Base-by-base conservation (phyloP, 352 stramenopile species). In the Globisporangium cylindrosporum region DNA sequence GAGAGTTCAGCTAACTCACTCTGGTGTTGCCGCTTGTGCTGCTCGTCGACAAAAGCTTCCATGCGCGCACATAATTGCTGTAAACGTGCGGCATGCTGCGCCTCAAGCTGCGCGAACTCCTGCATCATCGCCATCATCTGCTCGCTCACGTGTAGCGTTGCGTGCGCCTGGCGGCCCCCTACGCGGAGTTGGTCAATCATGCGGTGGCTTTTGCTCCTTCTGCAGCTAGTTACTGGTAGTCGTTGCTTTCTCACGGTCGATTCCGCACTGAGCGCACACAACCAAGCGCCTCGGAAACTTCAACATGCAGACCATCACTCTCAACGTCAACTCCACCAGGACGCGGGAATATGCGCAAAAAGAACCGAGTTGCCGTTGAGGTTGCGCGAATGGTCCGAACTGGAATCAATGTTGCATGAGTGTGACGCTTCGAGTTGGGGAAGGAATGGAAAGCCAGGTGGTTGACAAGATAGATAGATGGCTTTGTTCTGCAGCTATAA, bases 41-140 rank as follows among this genome's bases (percentile, higher is more conserved):
- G 7, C 32, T 32, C 29, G 24, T 36, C 27, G 18, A 49, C 34
- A 18, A 53, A 20, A 3, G 6, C n/a, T 6, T 62, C 32, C 57
- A 53, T 53, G 20, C 57, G 20, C 12, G 9, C 20, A 62, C 34
- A 62, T 8, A 62, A 15, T 53, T 48, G 34, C 57, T 62, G 41
- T 22, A 49, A 49, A 18, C 41, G 5, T 18, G 4, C 15, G 2
- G 34, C 34, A 62, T 62, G 57, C 57, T 62, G 57, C n/a, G 14
- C 20, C 25, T 46, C 57, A 38, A 79, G 73, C 56, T 60, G 38
- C 61, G 61, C 41, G 67, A 74, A 79, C 62, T 79, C 70, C 27
- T 59, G 67, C 54, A 76, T 70, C 70, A 76, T 79, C 41, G 0
- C 5, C 41, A 22, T 22, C 41, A 49, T 49, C 41, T 49, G 41